Evolutionary conservation across 2,329 filamentous ascomycete genomes (phyloP).

Genomic region (Phyllosticta paracitricarpa): DNA sequence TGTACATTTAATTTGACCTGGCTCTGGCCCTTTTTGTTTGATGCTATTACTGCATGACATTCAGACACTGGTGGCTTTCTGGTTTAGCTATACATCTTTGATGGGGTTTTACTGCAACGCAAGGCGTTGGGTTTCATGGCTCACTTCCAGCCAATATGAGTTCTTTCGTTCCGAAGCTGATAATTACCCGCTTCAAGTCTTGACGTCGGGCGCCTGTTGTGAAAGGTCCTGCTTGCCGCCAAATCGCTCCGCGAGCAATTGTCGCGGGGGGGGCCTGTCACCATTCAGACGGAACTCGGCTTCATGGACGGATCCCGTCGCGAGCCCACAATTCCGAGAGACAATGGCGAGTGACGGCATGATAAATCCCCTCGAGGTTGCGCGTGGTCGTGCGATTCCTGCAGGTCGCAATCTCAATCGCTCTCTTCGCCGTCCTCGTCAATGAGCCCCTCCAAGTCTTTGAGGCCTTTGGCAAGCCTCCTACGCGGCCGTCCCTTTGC

Average conservation of each 20-base stretch:
- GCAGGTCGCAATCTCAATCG: not conserved
- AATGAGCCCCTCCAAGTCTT: conserved; percentile 12
- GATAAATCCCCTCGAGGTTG: not conserved
- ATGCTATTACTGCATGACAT: not conserved
- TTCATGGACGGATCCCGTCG: too few relatives aligned
- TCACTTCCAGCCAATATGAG: not conserved
- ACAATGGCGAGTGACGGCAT: too few relatives aligned
- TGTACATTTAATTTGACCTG: not conserved
- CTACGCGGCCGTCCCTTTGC: conserved; percentile 14
- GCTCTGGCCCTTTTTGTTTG: not conserved
- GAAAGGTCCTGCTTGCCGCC: too few relatives aligned
- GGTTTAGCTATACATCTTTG: not conserved
- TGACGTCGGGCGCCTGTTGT: not conserved
- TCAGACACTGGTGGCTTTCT: not conserved
- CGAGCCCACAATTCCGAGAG: too few relatives aligned
- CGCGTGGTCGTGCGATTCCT: not conserved
- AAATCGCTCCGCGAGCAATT: too few relatives aligned
- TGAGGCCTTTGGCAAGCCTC: conserved; percentile 14
- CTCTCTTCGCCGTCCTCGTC: conserved; percentile 12
- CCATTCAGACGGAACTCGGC: too few relatives aligned
- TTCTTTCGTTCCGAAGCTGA: not conserved
- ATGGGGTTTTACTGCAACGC: not conserved
- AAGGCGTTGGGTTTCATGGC: not conserved
- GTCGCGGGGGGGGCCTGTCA: too few relatives aligned
- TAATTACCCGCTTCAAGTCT: not conserved